A percentile compares a stretch with the other conserved stretches of the same genome.
Conservation (phyloP, 495 filamentous ascomycete species). For the Xylaria sp. region DNA sequence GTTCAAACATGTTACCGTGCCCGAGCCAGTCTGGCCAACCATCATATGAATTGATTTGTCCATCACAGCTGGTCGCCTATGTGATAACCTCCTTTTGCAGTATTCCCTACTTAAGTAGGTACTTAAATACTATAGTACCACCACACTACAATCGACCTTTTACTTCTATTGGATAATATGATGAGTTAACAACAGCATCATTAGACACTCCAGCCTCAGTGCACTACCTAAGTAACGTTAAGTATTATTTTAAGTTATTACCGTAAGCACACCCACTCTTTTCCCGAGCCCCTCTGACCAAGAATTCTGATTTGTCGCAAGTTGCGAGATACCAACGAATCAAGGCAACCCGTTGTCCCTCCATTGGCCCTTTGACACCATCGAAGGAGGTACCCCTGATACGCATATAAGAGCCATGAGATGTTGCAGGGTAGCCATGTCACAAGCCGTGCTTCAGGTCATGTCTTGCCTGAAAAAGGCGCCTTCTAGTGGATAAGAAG, state of each 20-base stretch:
- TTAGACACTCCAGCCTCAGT: background rate
- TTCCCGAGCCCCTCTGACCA: background rate
- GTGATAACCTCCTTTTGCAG: too few relatives aligned
- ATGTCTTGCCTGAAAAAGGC: conserved; percentile 39
- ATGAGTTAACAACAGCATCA: background rate
- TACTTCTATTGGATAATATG: background rate
- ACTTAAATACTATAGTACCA: too few relatives aligned
- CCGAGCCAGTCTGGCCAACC: background rate
- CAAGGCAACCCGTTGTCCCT: background rate
- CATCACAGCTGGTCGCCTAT: background rate
- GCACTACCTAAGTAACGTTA: too few relatives aligned
- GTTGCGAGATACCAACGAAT: conserved; percentile 7
- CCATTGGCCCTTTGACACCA: conserved; percentile 10
- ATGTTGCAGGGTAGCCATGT: conserved; percentile 36
- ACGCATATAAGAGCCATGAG: conserved; percentile 3
- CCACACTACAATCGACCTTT: background rate
- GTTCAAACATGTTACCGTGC: background rate
- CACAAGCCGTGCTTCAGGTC: conserved; percentile 55
- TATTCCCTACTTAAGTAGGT: background rate
- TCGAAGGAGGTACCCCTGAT: conserved; percentile 10
- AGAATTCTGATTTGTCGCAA: conserved; percentile 21
- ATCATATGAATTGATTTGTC: background rate
- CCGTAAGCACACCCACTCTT: background rate
- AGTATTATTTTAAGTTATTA: background rate
- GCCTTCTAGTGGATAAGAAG: background rate